Evolutionary conservation across 345 rosid species (phyloP), one percentile per base, ranked within the genome.

Genomic region (Cardamine chenopodiifolia): DNA sequence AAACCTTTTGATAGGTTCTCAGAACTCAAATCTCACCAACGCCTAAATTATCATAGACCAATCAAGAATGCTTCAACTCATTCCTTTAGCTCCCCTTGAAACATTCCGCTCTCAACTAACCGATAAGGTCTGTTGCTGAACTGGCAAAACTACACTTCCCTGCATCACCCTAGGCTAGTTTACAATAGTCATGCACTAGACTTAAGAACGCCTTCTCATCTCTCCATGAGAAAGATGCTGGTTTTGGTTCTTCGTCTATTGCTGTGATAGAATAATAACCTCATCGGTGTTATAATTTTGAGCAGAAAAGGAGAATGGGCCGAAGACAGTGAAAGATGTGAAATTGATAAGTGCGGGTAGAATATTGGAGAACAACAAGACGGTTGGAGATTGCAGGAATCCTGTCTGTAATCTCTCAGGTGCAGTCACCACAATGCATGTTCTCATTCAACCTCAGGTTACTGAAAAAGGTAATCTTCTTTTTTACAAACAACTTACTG

Each of bases 381-480:
- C 89, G 5, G 74, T 90, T 39, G 89, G 87, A n/a, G 97, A 90
- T 73, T 94, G 98, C 77, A 88, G 70, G 71, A 91, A 90, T 79
- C 92, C 92, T 5, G 83, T 91, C 11, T 85, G 85, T 71, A 93
- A 89, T 74, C 79, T 84, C 56, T 85, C 97, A 15, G 97, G 88
- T 57, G 91, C 88, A 39, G 88, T 91, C 70, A 94, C 93, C 71
- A 94, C 98, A 37, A 94, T 94, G 97, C 97, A 91, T 61, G 97
- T 94, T 37, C 78, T 94, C 64, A 89, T 94, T 75, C 93, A 94
- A 68, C 92, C 90, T 52, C 89, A 89, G 70, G 65, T 88, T 8
- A 14, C 32, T 23, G 96, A 86, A 15, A 90, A 85, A 87, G 98
- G 98, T 94, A 83, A 34, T 14, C 50, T 62, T 28, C 35, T 5